These are phyloP conservation scores for Ligustrum vulgare DNA, from an alignment of 257 asterid genomes.

Conservation along the genomic window DNA sequence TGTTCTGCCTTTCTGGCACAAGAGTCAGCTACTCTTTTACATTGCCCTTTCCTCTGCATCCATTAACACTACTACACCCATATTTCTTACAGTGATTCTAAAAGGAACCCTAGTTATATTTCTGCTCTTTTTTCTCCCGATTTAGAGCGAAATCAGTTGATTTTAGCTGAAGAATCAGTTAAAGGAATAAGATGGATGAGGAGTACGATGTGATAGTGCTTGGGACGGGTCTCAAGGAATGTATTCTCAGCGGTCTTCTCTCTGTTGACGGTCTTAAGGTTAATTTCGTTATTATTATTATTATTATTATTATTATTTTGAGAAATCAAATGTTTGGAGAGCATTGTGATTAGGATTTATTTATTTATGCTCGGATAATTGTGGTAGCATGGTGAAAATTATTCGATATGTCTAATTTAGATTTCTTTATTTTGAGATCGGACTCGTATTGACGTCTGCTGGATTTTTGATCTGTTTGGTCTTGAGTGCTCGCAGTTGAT, in stretches of 20 bases:
- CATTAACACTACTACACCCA: background rate
- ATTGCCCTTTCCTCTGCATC: background rate
- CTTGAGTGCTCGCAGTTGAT: background rate
- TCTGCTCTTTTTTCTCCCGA: background rate
- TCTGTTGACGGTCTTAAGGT: slow-evolving; percentile 50
- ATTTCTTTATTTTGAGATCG: background rate
- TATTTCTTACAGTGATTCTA: background rate
- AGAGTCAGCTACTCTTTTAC: background rate
- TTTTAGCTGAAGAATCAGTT: background rate
- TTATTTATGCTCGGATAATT: background rate
- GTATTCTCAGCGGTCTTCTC: slow-evolving; percentile 50
- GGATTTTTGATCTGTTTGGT: background rate
- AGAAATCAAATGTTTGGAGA: background rate
- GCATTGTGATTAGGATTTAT: background rate
- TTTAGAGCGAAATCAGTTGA: background rate
- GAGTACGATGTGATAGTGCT: slow-evolving; percentile 47
- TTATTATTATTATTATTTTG: background rate
- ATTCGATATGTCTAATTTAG: background rate
- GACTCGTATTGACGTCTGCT: background rate
- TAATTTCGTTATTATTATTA: background rate
- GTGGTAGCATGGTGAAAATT: background rate
- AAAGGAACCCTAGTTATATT: background rate
- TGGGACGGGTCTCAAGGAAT: slow-evolving; percentile 47
- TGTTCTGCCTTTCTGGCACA: too few relatives aligned
- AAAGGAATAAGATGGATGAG: slow-evolving; percentile 34